These are phyloP conservation scores for Endogone sp. DNA, from an alignment of 192 early-diverging fungal species.

Conservation along the genomic window DNA sequence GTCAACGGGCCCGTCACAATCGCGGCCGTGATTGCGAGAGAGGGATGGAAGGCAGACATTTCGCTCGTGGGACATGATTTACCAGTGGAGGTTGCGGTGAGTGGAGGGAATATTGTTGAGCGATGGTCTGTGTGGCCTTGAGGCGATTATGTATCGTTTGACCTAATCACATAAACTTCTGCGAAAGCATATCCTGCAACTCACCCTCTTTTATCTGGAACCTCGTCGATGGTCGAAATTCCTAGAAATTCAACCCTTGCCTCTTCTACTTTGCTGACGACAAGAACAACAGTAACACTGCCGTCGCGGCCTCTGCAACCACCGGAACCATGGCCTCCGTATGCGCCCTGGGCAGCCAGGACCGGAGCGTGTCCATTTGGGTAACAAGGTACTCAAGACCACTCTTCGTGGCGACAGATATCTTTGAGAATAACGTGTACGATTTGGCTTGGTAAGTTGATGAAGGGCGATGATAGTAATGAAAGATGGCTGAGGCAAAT, in stretches of 20 bases:
- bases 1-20: slow-evolving; percentile 74
- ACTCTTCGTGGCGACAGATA: slow-evolving; percentile 61
- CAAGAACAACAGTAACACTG: slow-evolving; percentile 11
- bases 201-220: no score
- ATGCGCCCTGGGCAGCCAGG: slow-evolving; percentile 88
- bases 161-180: not conserved
- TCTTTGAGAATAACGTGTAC: slow-evolving; percentile 81
- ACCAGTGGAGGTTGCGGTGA: slow-evolving; percentile 82
- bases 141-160: slow-evolving; percentile 15
- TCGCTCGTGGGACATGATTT: slow-evolving; percentile 86
- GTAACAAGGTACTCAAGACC: slow-evolving; percentile 69
- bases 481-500: no score
- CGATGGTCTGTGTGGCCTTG: no score
- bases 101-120: no score
- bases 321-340: slow-evolving; percentile 47
- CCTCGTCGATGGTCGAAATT: not conserved
- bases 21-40: slow-evolving; percentile 75
- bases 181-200: not conserved
- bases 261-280: slow-evolving; percentile 53
- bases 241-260: slow-evolving; percentile 70
- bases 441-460: slow-evolving; percentile 78
- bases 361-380: slow-evolving; percentile 87
- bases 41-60: slow-evolving; percentile 72
- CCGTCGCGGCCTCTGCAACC: slow-evolving; percentile 12
- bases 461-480: not conserved